Evolutionary conservation across 371 early-diverging fungal genomes (phyloP).

Genomic region (Mortierella sp.): DNA sequence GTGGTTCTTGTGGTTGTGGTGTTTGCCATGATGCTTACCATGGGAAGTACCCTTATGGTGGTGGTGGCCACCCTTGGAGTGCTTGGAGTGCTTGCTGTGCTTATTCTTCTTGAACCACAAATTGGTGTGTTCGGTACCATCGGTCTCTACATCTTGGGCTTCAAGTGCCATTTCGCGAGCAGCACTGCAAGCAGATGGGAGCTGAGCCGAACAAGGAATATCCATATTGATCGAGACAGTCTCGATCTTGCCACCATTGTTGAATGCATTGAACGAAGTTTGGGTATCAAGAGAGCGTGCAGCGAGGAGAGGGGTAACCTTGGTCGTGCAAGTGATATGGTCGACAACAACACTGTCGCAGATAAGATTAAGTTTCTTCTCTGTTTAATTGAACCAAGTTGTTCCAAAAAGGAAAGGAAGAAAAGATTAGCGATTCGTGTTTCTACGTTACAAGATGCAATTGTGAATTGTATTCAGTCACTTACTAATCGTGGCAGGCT

Average conservation of each 20-base stretch:
- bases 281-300: conserved; percentile 1
- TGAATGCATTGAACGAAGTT: conserved; percentile 6
- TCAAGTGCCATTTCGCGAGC: neutral
- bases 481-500: conserved; percentile 2
- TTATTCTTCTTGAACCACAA: neutral
- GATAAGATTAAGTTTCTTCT: conserved; percentile 4
- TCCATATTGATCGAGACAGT: conserved; percentile 11
- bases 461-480: neutral
- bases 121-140: neutral
- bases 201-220: conserved; percentile 20
- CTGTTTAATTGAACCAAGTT: neutral
- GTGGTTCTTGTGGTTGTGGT: conserved; percentile 10
- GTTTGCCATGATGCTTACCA: neutral
- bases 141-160: neutral
- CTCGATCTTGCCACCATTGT: conserved; percentile 11
- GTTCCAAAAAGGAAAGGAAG: neutral
- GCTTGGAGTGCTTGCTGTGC: conserved; percentile 4
- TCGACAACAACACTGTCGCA: conserved; percentile 19
- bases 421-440: neutral
- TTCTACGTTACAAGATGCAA: neutral
- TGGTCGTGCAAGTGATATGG: conserved; percentile 15
- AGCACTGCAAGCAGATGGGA: neutral
- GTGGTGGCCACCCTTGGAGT: neutral
- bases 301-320: neutral
- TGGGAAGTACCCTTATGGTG: neutral